A percentile compares a stretch with the other conserved stretches of the same genome.
These are phyloP conservation scores for Pleurotus platypus DNA, from an alignment of 768 basidiomycete genomes.

Conservation along the genomic window DNA sequence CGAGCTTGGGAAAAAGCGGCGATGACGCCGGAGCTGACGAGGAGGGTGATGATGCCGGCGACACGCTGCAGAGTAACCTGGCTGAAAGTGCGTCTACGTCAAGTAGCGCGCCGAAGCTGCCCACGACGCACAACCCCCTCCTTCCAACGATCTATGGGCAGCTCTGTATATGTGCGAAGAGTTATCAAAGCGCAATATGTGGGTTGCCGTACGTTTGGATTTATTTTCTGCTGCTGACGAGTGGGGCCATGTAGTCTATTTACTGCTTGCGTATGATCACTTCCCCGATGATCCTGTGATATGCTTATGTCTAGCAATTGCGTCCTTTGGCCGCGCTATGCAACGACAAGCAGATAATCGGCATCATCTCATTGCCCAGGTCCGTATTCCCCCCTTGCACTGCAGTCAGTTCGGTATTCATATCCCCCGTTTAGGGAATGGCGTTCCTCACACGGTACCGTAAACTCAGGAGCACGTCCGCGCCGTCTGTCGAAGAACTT, in stretches of 20 bases:
- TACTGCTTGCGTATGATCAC: slow-evolving; percentile 85
- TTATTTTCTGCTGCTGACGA: not conserved
- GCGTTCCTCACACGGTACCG: slow-evolving; percentile 85
- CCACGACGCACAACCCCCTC: slow-evolving; percentile 70
- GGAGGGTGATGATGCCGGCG: slow-evolving; percentile 16
- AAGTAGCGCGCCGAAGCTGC: slow-evolving; percentile 31
- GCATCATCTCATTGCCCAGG: slow-evolving; percentile 81
- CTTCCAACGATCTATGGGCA: slow-evolving; percentile 77
- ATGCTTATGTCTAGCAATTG: slow-evolving; percentile 77
- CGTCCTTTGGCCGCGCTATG: slow-evolving; percentile 88
- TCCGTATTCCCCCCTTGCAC: slow-evolving; percentile 7
- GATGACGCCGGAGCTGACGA: slow-evolving; percentile 19
- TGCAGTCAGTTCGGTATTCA: not conserved
- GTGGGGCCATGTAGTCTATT: slow-evolving; percentile 59
- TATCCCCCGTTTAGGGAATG: slow-evolving; percentile 52
- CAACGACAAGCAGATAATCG: slow-evolving; percentile 93
- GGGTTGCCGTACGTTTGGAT: slow-evolving; percentile 24
- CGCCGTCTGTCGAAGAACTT: slow-evolving; percentile 25
- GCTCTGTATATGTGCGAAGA: slow-evolving; percentile 78
- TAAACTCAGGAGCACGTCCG: slow-evolving; percentile 44
- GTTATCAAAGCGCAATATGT: slow-evolving; percentile 92
- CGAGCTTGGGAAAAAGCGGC: slow-evolving; percentile 33
- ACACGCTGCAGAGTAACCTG: too few species aligned
- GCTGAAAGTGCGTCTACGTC: not conserved
- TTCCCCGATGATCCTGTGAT: slow-evolving; percentile 82